Percentiles rank a stretch among this genome's conserved stretches.
These are phyloP conservation scores for Prunus padus DNA, from an alignment of 306 rosid species.

Conservation along the genomic window DNA sequence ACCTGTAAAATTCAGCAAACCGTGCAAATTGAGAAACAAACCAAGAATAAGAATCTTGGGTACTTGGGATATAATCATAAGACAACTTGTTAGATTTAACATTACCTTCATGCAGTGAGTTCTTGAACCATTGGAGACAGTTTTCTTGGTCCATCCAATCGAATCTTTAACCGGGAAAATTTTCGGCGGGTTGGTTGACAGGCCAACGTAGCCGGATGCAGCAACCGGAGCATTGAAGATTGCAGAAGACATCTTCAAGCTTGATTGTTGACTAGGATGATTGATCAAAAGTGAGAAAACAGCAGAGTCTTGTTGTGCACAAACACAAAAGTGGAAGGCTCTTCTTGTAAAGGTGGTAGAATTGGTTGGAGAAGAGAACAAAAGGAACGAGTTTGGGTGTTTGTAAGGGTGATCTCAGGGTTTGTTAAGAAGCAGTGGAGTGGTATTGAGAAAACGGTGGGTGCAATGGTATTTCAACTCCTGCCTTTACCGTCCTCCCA, in stretches of 20 bases:
- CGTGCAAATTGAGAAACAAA: slow-evolving; percentile 9
- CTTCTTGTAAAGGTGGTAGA: slow-evolving; percentile 20
- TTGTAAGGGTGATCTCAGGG: slow-evolving; percentile 18
- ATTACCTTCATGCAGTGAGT: slow-evolving; percentile 69
- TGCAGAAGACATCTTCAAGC: slow-evolving; percentile 49
- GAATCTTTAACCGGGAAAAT: slow-evolving; percentile 28
- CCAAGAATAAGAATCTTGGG: not conserved
- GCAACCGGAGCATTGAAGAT: slow-evolving; percentile 26
- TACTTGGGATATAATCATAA: not conserved
- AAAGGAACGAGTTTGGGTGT: slow-evolving; percentile 7
- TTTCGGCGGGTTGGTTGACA: slow-evolving; percentile 40
- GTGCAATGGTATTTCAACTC: slow-evolving; percentile 21
- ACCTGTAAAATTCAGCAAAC: slow-evolving; percentile 42
- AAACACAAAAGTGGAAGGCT: not conserved
- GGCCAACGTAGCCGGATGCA: slow-evolving; percentile 43
- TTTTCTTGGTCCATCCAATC: slow-evolving; percentile 44
- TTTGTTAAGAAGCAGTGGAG: not conserved
- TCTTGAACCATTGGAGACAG: slow-evolving; percentile 57
- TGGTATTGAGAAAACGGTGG: slow-evolving; percentile 31
- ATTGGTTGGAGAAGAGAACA: slow-evolving; percentile 21
- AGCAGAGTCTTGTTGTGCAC: too few species aligned
- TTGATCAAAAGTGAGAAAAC: not conserved
- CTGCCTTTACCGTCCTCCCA: slow-evolving; percentile 4
- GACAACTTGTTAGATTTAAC: not conserved
- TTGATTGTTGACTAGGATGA: not conserved